Conservation (phyloP, 805 yeast species). For the Kazachstania kunashirensis region DNA sequence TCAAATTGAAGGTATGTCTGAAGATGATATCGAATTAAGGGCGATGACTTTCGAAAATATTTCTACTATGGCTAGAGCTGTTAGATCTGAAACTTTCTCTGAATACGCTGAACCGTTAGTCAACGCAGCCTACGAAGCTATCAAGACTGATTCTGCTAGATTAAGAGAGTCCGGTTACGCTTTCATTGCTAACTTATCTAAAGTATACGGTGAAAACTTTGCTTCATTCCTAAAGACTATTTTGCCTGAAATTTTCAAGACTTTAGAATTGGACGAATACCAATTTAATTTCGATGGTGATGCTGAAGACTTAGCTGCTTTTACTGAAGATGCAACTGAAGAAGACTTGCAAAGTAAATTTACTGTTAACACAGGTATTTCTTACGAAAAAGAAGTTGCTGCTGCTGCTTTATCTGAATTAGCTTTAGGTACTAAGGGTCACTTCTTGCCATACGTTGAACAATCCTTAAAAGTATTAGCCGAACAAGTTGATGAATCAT, state of each 20-base stretch:
- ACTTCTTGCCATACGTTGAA: constrained; percentile 70
- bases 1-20: constrained; percentile 65
- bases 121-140: constrained; percentile 74
- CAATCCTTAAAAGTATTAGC: constrained; percentile 51
- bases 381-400: constrained; percentile 94
- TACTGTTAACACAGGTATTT: constrained; percentile 87
- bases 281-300: constrained; percentile 49
- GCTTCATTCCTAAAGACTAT: constrained; percentile 74
- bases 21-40: constrained; percentile 83
- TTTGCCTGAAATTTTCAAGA: constrained; percentile 73
- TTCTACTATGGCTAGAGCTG: constrained; percentile 93
- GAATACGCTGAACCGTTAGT: constrained; percentile 81
- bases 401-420: constrained; percentile 81
- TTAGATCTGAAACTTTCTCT: constrained; percentile 81
- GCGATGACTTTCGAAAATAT: constrained; percentile 89
- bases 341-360: constrained; percentile 62
- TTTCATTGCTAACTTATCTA: constrained; percentile 86
- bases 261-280: constrained; percentile 81
- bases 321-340: constrained; percentile 42
- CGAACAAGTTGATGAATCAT: constrained; percentile 74
- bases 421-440: constrained; percentile 76
- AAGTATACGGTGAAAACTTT: constrained; percentile 86
- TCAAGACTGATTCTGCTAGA: constrained; percentile 69
- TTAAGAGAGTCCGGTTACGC: constrained; percentile 93
- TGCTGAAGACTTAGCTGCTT: constrained; percentile 37